A percentile compares a stretch with the other conserved stretches of the same genome.
These are phyloP conservation scores for Penicillium paradoxum DNA, from an alignment of 495 filamentous ascomycete species.

Conservation along the genomic window DNA sequence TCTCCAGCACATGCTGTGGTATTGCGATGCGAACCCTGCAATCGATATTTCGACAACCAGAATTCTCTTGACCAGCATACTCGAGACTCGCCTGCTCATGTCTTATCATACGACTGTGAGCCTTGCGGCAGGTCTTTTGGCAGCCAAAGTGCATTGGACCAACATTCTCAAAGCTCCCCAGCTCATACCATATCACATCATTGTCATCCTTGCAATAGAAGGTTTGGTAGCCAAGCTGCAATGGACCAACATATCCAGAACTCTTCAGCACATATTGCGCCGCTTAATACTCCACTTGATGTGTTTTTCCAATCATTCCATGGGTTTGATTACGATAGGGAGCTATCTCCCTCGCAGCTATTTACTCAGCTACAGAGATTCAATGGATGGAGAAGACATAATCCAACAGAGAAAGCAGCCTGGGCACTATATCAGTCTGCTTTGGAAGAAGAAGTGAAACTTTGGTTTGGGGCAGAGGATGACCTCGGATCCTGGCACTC, in stretches of 20 bases:
- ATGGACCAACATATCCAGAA: neutral
- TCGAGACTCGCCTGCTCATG: neutral
- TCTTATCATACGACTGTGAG: neutral
- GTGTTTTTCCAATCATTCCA: neutral
- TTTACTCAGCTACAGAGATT: neutral
- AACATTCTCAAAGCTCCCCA: neutral
- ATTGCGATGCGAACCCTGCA: neutral
- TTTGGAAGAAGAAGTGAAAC: conserved; percentile 13
- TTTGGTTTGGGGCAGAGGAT: conserved; percentile 23
- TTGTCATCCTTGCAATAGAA: neutral
- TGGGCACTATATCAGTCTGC: conserved; percentile 18
- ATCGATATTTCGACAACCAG: neutral
- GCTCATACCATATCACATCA: neutral
- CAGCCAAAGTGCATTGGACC: neutral
- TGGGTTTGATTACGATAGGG: neutral
- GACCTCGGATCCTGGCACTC: conserved; percentile 22
- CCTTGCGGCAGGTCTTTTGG: neutral
- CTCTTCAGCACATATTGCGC: neutral
- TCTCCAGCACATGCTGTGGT: neutral
- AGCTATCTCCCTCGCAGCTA: neutral
- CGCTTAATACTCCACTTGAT: too few species aligned
- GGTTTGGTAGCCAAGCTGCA: neutral
- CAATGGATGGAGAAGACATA: neutral
- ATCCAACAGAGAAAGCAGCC: neutral
- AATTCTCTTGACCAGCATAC: neutral